Evolutionary conservation across 352 stramenopile genomes (phyloP).

Genomic region (Thalassiosira mediterranea): DNA sequence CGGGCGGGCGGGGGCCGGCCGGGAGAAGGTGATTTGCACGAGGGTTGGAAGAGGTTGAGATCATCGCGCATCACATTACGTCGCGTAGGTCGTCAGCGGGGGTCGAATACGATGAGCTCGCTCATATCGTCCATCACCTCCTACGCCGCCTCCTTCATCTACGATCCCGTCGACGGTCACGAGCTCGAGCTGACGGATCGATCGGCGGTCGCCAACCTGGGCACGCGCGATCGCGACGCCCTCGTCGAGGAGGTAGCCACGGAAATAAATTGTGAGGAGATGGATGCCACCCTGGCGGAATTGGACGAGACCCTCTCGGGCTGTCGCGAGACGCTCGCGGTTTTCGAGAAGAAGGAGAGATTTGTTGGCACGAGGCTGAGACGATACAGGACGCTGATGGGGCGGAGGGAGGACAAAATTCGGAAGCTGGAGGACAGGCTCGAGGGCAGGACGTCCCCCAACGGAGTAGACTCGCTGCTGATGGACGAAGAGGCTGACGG

Average conservation of each 20-base stretch:
- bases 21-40: too few relatives aligned
- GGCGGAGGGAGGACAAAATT: conserved; percentile 13
- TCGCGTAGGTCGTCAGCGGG: too few relatives aligned
- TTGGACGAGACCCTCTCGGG: conserved; percentile 15
- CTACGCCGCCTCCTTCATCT: background rate
- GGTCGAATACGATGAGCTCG: background rate
- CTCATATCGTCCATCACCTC: background rate
- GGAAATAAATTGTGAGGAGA: conserved; percentile 13
- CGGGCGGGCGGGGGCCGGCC: too few relatives aligned
- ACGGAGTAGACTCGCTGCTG: too few relatives aligned
- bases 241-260: conserved; percentile 18
- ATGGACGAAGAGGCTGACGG: conserved; percentile 13
- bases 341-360: conserved; percentile 45
- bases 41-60: too few relatives aligned
- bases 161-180: background rate
- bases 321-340: conserved; percentile 26
- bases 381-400: conserved; percentile 30
- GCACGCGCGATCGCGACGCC: conserved; percentile 7
- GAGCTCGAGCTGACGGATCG: background rate
- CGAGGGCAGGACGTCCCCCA: background rate
- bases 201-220: background rate
- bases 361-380: conserved; percentile 32
- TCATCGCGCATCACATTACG: too few relatives aligned
- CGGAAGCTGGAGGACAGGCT: background rate
- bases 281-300: conserved; percentile 23